Evolutionary conservation across 805 yeast genomes (phyloP), one percentile per base, ranked within the genome.

Genomic region (Suhomyces tanzawaensis): DNA sequence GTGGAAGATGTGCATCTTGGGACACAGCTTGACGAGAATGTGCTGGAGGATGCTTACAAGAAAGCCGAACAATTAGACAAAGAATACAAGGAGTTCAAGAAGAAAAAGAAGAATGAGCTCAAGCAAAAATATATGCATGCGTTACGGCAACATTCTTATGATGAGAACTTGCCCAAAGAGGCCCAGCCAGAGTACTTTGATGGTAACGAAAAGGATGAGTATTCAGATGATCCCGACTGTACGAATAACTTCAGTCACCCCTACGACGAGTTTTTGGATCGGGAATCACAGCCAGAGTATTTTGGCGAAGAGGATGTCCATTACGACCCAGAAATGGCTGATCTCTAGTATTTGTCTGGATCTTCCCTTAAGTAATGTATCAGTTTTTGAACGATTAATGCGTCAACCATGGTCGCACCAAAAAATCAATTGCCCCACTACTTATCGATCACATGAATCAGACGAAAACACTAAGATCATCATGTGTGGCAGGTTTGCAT

Each of bases 401-500:
- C n/a, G n/a, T n/a, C n/a, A n/a, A n/a, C n/a, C n/a, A n/a, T n/a
- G n/a, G n/a, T n/a, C n/a, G n/a, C n/a, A n/a, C n/a, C n/a, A n/a
- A n/a, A n/a, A n/a, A n/a, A n/a, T n/a, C n/a, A n/a, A n/a, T n/a
- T n/a, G n/a, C n/a, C n/a, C n/a, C n/a, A n/a, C n/a, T n/a, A n/a
- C n/a, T n/a, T n/a, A n/a, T n/a, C n/a, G n/a, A n/a, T n/a, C n/a
- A n/a, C n/a, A n/a, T n/a, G n/a, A n/a, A n/a, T n/a, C n/a, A n/a
- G n/a, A n/a, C n/a, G n/a, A n/a, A n/a, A n/a, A n/a, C n/a, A n/a
- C n/a, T n/a, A n/a, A n/a, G n/a, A n/a, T n/a, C 27, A 8, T 8
- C 13, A 79, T 80, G 86, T 80, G 86, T 58, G 86, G 86, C 14
- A 55, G 86, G 34, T 80, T 69, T 48, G 74, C 83, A 2, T 52